These are phyloP conservation scores for Pyrus hybrid DNA, from an alignment of 331 rosid genomes.

Conservation along the genomic window DNA sequence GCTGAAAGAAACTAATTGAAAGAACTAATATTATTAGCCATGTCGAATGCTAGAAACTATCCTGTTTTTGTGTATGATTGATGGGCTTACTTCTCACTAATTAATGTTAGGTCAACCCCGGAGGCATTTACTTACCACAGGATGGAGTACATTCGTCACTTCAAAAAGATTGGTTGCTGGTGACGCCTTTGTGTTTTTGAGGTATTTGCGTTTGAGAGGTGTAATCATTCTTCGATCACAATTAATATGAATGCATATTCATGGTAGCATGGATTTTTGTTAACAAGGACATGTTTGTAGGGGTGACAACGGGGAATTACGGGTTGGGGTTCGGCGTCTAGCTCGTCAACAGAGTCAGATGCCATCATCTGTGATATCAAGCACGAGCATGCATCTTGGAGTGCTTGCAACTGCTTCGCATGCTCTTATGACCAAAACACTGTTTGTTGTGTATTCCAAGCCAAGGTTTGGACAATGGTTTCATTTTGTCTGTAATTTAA, in stretches of 20 bases:
- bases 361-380: slow-evolving; percentile 86
- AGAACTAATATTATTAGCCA: background rate
- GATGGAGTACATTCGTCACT: slow-evolving; percentile 91
- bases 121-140: slow-evolving; percentile 91
- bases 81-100: slow-evolving; percentile 2
- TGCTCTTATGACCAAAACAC: slow-evolving; percentile 54
- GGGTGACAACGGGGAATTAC: slow-evolving; percentile 55
- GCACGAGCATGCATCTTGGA: slow-evolving; percentile 89
- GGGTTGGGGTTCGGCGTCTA: slow-evolving; percentile 81
- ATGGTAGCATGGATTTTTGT: background rate
- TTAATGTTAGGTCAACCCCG: slow-evolving; percentile 69
- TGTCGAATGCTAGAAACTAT: background rate
- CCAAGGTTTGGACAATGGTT: slow-evolving; percentile 54
- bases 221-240: too few relatives aligned
- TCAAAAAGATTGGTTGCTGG: slow-evolving; percentile 85
- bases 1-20: background rate
- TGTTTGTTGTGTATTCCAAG: slow-evolving; percentile 65
- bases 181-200: slow-evolving; percentile 76
- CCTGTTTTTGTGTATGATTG: background rate
- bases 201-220: slow-evolving; percentile 31
- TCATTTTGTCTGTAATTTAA: background rate
- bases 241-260: background rate
- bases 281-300: slow-evolving; percentile 22
- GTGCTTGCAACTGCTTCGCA: slow-evolving; percentile 90
- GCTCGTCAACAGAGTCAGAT: slow-evolving; percentile 60